A percentile compares a stretch with the other conserved stretches of the same genome.
Conservation (phyloP, 192 early-diverging fungal species). For the Polychytrium aggregatum region DNA sequence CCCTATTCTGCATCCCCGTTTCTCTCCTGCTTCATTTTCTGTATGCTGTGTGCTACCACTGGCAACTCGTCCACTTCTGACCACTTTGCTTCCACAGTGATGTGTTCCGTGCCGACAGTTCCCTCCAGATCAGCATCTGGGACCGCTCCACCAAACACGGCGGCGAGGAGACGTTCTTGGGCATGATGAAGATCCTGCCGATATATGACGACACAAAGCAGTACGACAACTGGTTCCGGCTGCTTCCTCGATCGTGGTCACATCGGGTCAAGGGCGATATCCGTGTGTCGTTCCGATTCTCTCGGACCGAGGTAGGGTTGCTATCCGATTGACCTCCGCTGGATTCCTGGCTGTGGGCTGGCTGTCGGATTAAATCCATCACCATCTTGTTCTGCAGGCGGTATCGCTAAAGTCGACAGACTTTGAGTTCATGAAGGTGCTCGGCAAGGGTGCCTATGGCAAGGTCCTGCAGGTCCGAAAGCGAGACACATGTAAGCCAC, state of each 20-base stretch:
- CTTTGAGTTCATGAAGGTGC: slow-evolving; percentile 61
- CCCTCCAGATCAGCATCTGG: slow-evolving; percentile 39
- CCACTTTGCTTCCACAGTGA: slow-evolving; percentile 29
- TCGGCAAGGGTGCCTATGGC: slow-evolving; percentile 71
- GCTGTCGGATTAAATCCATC: neutral
- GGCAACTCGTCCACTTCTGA: neutral
- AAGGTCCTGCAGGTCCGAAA: slow-evolving; percentile 73
- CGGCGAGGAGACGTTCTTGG: slow-evolving; percentile 30
- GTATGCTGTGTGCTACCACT: too few relatives aligned
- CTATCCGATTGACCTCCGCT: neutral
- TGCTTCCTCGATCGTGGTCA: slow-evolving; percentile 26
- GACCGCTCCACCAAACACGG: slow-evolving; percentile 16
- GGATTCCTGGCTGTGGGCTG: neutral
- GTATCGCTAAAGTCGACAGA: slow-evolving; percentile 35
- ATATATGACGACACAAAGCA: slow-evolving; percentile 32
- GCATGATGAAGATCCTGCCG: slow-evolving; percentile 36
- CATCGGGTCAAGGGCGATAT: slow-evolving; percentile 39
- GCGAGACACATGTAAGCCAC: slow-evolving; percentile 53
- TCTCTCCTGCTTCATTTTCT: neutral
- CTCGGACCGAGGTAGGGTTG: slow-evolving; percentile 7
- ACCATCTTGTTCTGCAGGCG: slow-evolving; percentile 23
- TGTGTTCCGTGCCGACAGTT: slow-evolving; percentile 28
- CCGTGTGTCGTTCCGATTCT: slow-evolving; percentile 29
- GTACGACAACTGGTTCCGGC: slow-evolving; percentile 43
- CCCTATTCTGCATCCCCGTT: neutral